Conservation (phyloP, 805 yeast species). For the Candida nitratophila region DNA sequence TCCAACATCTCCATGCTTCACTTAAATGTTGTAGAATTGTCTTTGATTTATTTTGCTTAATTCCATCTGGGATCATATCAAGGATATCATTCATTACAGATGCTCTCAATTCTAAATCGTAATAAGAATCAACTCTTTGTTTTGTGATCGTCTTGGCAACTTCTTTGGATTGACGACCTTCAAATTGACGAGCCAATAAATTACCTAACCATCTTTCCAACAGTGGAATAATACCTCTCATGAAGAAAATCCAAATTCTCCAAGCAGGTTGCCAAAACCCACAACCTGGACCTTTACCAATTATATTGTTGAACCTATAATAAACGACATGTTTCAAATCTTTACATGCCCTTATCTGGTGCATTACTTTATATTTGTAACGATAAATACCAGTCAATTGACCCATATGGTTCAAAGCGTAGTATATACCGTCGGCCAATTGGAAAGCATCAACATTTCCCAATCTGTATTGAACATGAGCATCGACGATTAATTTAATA, state of each 20-base stretch:
- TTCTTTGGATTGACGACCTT: slow-evolving; percentile 88
- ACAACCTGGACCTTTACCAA: slow-evolving; percentile 97
- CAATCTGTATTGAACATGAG: slow-evolving; percentile 84
- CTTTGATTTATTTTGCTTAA: slow-evolving; percentile 79
- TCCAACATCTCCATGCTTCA: slow-evolving; percentile 99
- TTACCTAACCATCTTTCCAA: slow-evolving; percentile 95
- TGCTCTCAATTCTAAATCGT: slow-evolving; percentile 87
- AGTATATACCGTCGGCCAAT: slow-evolving; percentile 89
- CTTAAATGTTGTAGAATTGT: slow-evolving; percentile 88
- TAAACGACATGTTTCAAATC: slow-evolving; percentile 92
- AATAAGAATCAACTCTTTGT: slow-evolving; percentile 92
- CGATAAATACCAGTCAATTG: slow-evolving; percentile 95
- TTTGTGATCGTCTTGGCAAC: slow-evolving; percentile 91
- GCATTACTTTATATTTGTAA: slow-evolving; percentile 97
- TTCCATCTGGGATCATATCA: slow-evolving; percentile 95
- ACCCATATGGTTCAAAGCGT: slow-evolving; percentile 87
- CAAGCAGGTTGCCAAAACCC: slow-evolving; percentile 99
- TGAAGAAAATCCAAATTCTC: slow-evolving; percentile 91
- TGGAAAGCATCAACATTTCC: slow-evolving; percentile 93
- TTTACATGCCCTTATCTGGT: slow-evolving; percentile 92
- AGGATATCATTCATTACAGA: slow-evolving; percentile 93
- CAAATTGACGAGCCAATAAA: slow-evolving; percentile 85
- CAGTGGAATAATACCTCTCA: slow-evolving; percentile 87
- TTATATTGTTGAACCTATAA: slow-evolving; percentile 70
- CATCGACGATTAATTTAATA: slow-evolving; percentile 83